These are phyloP conservation scores for Fusarium humuli DNA, from an alignment of 2,329 filamentous ascomycete genomes.

Conservation along the genomic window DNA sequence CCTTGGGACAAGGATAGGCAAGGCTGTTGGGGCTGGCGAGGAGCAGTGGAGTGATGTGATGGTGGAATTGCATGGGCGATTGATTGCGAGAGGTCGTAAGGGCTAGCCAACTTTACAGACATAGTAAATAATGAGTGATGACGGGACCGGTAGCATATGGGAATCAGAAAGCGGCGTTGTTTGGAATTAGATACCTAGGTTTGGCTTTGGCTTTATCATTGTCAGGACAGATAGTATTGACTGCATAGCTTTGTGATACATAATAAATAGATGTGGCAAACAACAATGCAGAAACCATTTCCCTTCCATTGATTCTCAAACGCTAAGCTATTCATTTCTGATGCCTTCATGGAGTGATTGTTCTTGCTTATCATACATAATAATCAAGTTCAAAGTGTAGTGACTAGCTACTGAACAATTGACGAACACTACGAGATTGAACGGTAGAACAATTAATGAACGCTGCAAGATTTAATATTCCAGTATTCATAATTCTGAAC, in stretches of 20 bases:
- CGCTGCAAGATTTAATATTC: neutral
- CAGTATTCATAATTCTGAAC: neutral
- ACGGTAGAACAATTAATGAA: neutral
- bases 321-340: neutral
- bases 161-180: constrained; percentile 38
- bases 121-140: constrained; percentile 47
- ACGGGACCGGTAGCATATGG: constrained; percentile 34
- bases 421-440: no score
- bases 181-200: constrained; percentile 41
- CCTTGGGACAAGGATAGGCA: constrained; percentile 66
- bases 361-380: neutral
- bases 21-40: constrained; percentile 49
- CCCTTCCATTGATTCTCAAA: neutral
- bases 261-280: constrained; percentile 13
- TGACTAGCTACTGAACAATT: neutral
- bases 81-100: constrained; percentile 68
- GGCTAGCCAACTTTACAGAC: constrained; percentile 36
- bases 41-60: constrained; percentile 67
- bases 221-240: constrained; percentile 10
- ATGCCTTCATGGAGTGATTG: neutral
- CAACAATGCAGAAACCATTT: neutral
- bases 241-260: constrained; percentile 15
- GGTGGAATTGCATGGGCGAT: constrained; percentile 65
- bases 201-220: constrained; percentile 26
- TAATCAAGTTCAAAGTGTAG: neutral